Evolutionary conservation across 495 filamentous ascomycete species (phyloP), one percentile per base, ranked within the genome.

Genomic region (Aspergillus avenaceus): DNA sequence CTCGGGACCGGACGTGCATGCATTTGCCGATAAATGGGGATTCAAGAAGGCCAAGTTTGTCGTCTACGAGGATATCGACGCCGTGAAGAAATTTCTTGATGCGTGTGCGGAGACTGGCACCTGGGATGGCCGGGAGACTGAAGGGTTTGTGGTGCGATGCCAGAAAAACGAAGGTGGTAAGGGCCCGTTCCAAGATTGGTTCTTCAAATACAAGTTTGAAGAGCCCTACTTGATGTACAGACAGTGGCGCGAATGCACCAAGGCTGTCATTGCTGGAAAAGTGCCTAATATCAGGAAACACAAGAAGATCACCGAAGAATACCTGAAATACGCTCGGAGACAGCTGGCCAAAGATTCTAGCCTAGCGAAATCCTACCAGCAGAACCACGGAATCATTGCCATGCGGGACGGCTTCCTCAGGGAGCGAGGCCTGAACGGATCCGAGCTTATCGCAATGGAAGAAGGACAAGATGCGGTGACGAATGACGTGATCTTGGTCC

Each of bases 201-300:
- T 98, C 71, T 98, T 97, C 84, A 98, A 98, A 66, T 98, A 90
- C 79, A 98, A 98, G 72, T 98, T 97, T 45, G 93, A 98, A 63
- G 95, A 98, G 71, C 93, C 93, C 0, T 98, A 98, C 65, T 70
- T 98, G 55, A 89, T 98, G 88, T 98, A 96, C 62, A 83, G 93
- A 27, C 95, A 97, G 69, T 98, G 93, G 93, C 87, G 93, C 29
- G 93, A 97, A 73, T 92, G 85, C 64, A 98, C 93, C 22, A 98
- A 97, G 66, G 78, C 90, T 9, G 72, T 97, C 42, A 96, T 97
- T 45, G 47, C 75, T 3, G 90, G 90, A 9, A 86, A 79, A 58
- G 65, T 79, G 19, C 88, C 90, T 8, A 86, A 79, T 47, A 85
- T 78, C 71, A 87, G 78, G 69, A 97, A 97, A 63, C 95, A 98